Conservation (phyloP, 2,329 filamentous ascomycete genomes). For the Penicillium sclerotiorum region DNA sequence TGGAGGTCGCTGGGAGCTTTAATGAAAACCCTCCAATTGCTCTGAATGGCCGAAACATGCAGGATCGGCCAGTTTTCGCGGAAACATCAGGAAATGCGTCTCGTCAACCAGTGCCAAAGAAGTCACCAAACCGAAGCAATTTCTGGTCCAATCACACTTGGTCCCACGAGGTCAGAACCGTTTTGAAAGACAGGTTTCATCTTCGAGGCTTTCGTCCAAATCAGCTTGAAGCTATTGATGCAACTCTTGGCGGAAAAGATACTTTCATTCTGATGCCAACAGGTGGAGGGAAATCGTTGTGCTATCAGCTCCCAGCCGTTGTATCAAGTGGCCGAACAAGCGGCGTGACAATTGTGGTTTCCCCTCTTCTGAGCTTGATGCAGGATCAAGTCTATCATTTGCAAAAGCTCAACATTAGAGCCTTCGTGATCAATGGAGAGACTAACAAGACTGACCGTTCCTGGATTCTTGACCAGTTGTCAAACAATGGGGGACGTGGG, state of each 20-base stretch:
- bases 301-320: conserved; percentile 91
- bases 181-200: conserved; percentile 80
- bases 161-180: conserved; percentile 81
- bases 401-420: conserved; percentile 72
- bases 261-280: conserved; percentile 98
- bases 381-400: conserved; percentile 92
- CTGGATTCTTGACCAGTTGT: conserved; percentile 67
- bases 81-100: conserved; percentile 45
- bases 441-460: conserved; percentile 64
- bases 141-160: conserved; percentile 68
- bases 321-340: conserved; percentile 75
- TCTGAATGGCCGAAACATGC: conserved; percentile 12
- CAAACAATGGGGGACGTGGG: conserved; percentile 67
- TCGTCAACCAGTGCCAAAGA: conserved; percentile 33
- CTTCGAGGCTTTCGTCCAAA: conserved; percentile 86
- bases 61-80: conserved; percentile 40
- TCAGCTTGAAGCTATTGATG: conserved; percentile 94
- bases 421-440: conserved; percentile 80
- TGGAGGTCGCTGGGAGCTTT: conserved; percentile 45
- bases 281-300: conserved; percentile 93
- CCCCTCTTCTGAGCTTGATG: conserved; percentile 92
- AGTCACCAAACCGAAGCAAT: conserved; percentile 34
- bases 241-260: conserved; percentile 83
- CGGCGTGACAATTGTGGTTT: conserved; percentile 93
- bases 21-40: conserved; percentile 30